Percentiles rank a stretch among this genome's conserved stretches.
phyloP scores from a whole-genome alignment of 805 yeast species.

The Ogataea neopini region DNA sequence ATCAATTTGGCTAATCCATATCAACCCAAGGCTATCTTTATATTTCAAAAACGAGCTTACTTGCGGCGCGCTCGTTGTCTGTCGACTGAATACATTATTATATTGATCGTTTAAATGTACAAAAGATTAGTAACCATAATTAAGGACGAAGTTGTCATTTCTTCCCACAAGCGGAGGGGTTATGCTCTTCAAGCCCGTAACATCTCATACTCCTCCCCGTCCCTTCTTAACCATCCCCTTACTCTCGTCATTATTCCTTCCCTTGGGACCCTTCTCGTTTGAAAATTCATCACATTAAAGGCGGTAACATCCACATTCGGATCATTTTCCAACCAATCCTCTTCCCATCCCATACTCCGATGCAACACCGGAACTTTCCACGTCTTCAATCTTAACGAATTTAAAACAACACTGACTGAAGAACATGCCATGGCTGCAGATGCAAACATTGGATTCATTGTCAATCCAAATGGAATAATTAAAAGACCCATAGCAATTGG shows the following conservation, averaged over 20 bases:
- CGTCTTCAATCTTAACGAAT: slow-evolving; percentile 68
- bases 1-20: too few species aligned
- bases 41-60: too few species aligned
- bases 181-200: too few species aligned
- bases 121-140: too few species aligned
- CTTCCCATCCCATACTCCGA: slow-evolving; percentile 3
- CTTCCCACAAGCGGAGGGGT: too few species aligned
- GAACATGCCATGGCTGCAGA: slow-evolving; percentile 93
- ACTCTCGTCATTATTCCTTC: neutral
- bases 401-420: slow-evolving; percentile 82
- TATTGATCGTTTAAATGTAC: neutral
- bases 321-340: slow-evolving; percentile 9
- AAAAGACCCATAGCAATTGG: slow-evolving; percentile 96
- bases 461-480: slow-evolving; percentile 68
- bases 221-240: neutral
- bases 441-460: slow-evolving; percentile 85
- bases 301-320: slow-evolving; percentile 15
- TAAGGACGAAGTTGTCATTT: too few species aligned
- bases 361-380: slow-evolving; percentile 44
- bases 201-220: slow-evolving; percentile 2
- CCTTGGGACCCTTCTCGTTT: neutral
- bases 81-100: neutral
- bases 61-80: too few species aligned
- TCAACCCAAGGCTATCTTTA: too few species aligned
- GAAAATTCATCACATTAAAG: neutral